Evolutionary conservation across 805 yeast genomes (phyloP), one percentile per base, ranked within the genome.

Genomic region (Yamadazyma sp.): DNA sequence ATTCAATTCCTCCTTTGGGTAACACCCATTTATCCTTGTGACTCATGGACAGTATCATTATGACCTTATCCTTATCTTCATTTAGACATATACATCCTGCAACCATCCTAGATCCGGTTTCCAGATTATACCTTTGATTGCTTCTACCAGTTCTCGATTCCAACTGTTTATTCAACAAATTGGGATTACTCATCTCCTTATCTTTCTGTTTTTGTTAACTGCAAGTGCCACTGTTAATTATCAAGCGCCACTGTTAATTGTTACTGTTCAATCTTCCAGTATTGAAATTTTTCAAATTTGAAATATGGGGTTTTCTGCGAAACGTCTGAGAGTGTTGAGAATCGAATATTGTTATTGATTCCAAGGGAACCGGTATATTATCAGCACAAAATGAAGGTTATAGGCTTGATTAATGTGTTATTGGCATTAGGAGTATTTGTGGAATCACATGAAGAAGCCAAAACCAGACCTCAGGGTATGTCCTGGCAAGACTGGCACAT

Each of bases 1-100:
- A 55, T 59, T 93, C 98, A 25, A 89, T 80, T 1, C 98, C 98
- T 22, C 98, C 98, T 56, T 93, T 93, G 4, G 98, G 98, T 4
- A 93, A 58, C 6, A 93, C 86, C 95, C 96, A 91, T 47, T 71
- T 71, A 39, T 77, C 75, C 27, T 69, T 71, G 43, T 78, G 80
- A 5, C 80, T 80, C 10, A 82, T 69, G 1, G 97, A 86, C 38
- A 84, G 74, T 16, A 93, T 75, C 79, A 93, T 75, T 7, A 93
- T 71, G 13, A 91, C 88, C 47, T 78, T 73, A 19, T 69, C 70
- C 37, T 70, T 74, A 18, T 70, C 65, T 1, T 58, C 54, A 47
- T 80, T 77, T 31, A 91, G 60, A 17, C 91, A 81, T 8, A 93
- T 75, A 47, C 96, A 85, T 0, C 98, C 98, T 4, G 98, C 96